Conservation (phyloP, 2,329 filamentous ascomycete genomes). For the Talaromyces pinophilus region DNA sequence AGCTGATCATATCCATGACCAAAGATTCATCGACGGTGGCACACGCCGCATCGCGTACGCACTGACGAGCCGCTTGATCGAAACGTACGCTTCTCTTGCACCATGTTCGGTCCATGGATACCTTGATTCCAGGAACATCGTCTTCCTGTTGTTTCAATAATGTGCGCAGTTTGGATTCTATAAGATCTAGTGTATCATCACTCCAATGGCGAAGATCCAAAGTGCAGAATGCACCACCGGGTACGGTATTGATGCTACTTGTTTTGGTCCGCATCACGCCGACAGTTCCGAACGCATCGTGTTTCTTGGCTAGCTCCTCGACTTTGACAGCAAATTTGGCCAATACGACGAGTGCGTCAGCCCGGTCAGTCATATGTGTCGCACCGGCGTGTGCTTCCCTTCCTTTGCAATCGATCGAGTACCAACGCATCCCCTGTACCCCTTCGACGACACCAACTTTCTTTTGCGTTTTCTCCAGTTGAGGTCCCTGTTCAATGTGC, state of each 20-base stretch:
- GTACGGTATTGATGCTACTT: conserved; percentile 73
- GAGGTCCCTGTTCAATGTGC: conserved; percentile 81
- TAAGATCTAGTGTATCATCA: not conserved
- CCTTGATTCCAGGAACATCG: not conserved
- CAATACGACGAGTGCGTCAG: conserved; percentile 63
- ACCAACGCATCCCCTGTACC: conserved; percentile 76
- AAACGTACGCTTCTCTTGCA: not conserved
- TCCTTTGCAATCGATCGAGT: conserved; percentile 65
- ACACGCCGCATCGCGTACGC: not conserved
- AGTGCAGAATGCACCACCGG: conserved; percentile 66
- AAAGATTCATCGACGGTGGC: not conserved
- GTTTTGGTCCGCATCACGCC: conserved; percentile 66
- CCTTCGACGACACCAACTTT: conserved; percentile 71
- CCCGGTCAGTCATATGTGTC: conserved; percentile 65
- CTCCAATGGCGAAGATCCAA: conserved; percentile 54
- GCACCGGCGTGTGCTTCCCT: conserved; percentile 74
- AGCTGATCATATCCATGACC: conserved; percentile 2
- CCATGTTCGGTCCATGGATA: not conserved
- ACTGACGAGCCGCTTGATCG: not conserved
- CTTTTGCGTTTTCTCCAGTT: conserved; percentile 64
- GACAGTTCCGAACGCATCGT: conserved; percentile 50
- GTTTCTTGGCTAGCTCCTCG: conserved; percentile 63
- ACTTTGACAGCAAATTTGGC: conserved; percentile 47
- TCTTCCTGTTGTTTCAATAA: not conserved
- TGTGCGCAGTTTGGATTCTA: not conserved